A percentile compares a stretch with the other conserved stretches of the same genome.
phyloP scores from a whole-genome alignment of 257 asterid species.

The Fraxinus excelsior region DNA sequence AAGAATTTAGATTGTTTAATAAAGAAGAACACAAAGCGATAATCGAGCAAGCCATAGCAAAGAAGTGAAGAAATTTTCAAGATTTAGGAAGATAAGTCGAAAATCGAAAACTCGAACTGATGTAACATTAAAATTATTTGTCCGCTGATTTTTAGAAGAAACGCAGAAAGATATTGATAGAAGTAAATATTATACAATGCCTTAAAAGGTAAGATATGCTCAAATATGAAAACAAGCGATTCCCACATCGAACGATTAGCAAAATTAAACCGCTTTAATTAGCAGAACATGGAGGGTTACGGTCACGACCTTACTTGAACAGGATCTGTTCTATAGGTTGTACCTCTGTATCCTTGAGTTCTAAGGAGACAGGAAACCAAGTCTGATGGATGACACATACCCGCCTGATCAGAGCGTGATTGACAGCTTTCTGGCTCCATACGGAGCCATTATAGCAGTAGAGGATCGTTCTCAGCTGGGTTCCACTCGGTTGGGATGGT shows the following conservation, averaged over 20 bases:
- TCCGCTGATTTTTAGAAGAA: background rate
- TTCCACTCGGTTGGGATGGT: background rate
- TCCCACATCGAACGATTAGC: background rate
- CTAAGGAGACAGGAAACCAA: background rate
- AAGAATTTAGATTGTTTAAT: constrained; percentile 27
- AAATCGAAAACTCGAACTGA: too few relatives aligned
- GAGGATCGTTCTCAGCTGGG: background rate
- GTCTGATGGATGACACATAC: background rate
- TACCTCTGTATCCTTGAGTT: background rate
- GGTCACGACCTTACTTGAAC: background rate
- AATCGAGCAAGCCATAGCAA: constrained; percentile 25
- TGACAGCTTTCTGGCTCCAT: background rate
- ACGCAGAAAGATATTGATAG: background rate
- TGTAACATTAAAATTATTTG: too few relatives aligned
- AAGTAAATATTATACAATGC: background rate
- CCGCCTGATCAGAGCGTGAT: background rate
- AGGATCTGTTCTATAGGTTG: background rate
- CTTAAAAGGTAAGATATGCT: too few relatives aligned
- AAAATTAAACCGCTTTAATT: background rate
- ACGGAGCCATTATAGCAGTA: background rate
- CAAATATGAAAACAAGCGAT: too few relatives aligned
- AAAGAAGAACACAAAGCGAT: constrained; percentile 15
- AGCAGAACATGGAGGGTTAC: fast-evolving
- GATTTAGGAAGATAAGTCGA: background rate
- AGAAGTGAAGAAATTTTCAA: constrained; percentile 22